phyloP scores from a whole-genome alignment of 129 eudicot genomes.

The Solidago caesia region DNA sequence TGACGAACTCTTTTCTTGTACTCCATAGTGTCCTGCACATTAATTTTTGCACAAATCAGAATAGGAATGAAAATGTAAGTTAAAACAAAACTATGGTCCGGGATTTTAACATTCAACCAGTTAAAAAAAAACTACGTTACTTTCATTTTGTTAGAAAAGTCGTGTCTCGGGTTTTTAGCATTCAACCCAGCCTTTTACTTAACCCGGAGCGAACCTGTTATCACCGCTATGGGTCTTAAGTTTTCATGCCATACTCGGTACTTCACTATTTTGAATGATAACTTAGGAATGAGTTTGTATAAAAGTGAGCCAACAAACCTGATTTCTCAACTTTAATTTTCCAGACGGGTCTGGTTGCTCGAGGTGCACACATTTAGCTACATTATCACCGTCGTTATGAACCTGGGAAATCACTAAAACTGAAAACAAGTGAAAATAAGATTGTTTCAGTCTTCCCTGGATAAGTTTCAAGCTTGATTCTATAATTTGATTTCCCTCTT shows the following conservation, averaged over 20 bases:
- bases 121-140: too few relatives aligned
- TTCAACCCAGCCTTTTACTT: too few relatives aligned
- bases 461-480: not conserved
- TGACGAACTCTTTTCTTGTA: conserved; percentile 1
- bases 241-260: too few relatives aligned
- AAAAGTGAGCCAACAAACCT: not conserved
- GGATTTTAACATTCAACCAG: too few relatives aligned
- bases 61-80: too few relatives aligned
- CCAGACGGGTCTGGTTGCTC: not conserved
- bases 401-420: not conserved
- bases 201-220: too few relatives aligned
- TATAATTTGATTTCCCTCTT: not conserved
- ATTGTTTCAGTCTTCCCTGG: conserved; percentile 2
- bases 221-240: too few relatives aligned
- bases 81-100: too few relatives aligned
- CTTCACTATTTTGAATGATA: not conserved
- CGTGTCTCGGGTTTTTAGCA: too few relatives aligned
- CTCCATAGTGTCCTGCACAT: too few relatives aligned
- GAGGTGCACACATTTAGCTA: not conserved
- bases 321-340: not conserved
- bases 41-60: too few relatives aligned
- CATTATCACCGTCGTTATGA: not conserved
- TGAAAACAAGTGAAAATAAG: not conserved
- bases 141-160: too few relatives aligned
- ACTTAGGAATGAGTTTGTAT: not conserved